Percentiles rank a stretch among this genome's conserved stretches.
These are phyloP conservation scores for Globisporangium rhizosaccharum DNA, from an alignment of 352 stramenopile species.

Conservation along the genomic window DNA sequence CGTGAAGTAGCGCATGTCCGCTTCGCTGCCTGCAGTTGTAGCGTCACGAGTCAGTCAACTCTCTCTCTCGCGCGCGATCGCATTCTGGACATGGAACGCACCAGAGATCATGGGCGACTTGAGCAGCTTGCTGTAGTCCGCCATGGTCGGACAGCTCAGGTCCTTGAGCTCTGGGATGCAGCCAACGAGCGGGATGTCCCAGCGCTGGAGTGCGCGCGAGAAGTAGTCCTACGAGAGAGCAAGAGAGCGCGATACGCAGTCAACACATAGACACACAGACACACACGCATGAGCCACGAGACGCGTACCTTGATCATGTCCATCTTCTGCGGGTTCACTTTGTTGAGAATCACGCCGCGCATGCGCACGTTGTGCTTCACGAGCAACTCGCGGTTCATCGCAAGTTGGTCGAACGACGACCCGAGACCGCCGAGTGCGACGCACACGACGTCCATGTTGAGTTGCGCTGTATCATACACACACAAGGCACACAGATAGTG, in stretches of 20 bases:
- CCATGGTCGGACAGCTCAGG: conserved; percentile 79
- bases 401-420: conserved; percentile 82
- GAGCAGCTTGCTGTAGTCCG: conserved; percentile 83
- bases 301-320: conserved; percentile 82
- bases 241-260: neutral
- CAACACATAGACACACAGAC: neutral
- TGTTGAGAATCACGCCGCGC: conserved; percentile 84
- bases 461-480: conserved; percentile 34
- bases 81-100: conserved; percentile 1
- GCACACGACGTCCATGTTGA: conserved; percentile 79
- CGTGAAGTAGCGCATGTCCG: conserved; percentile 78
- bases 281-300: neutral
- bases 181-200: conserved; percentile 84
- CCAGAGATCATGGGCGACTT: conserved; percentile 78
- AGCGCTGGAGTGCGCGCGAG: conserved; percentile 82
- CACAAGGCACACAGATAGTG: neutral
- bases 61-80: too few relatives aligned
- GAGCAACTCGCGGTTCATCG: conserved; percentile 81
- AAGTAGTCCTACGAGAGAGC: conserved; percentile 71
- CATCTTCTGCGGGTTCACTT: conserved; percentile 86
- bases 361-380: conserved; percentile 71
- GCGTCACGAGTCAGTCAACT: neutral
- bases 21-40: conserved; percentile 38
- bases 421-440: conserved; percentile 73
- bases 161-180: conserved; percentile 86